phyloP scores from a whole-genome alignment of 257 asterid species.

The Phtheirospermum japonicum region DNA sequence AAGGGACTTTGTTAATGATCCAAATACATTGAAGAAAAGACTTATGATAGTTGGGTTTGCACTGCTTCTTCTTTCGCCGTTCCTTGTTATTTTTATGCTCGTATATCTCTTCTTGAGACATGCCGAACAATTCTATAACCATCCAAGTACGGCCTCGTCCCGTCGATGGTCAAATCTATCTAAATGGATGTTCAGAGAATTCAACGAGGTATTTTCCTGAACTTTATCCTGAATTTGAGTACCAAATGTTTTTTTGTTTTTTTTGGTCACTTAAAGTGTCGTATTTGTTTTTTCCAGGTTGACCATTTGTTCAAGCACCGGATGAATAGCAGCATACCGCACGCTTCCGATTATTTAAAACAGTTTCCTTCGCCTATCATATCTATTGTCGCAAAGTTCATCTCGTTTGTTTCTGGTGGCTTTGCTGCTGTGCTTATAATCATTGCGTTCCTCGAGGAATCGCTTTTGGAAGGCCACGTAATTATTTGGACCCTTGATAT shows the following conservation, averaged over 20 bases:
- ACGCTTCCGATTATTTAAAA: conserved; percentile 85
- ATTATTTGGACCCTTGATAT: conserved; percentile 18
- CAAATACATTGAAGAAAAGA: conserved; percentile 75
- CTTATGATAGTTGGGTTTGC: conserved; percentile 85
- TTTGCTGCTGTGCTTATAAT: conserved; percentile 97
- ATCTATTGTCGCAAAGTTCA: conserved; percentile 84
- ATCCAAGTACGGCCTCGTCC: conserved; percentile 93
- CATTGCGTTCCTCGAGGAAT: conserved; percentile 91
- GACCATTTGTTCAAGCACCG: conserved; percentile 97
- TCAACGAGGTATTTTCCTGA: conserved; percentile 71
- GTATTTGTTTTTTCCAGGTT: conserved; percentile 49
- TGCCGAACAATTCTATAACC: conserved; percentile 96
- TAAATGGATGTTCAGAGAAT: conserved; percentile 95
- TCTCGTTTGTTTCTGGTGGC: conserved; percentile 96
- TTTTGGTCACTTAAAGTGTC: no score
- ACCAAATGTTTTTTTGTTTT: no score
- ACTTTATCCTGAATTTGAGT: conserved; percentile 16
- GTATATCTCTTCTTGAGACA: conserved; percentile 95
- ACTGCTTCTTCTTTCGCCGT: conserved; percentile 84
- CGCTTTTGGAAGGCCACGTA: conserved; percentile 99
- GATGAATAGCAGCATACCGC: conserved; percentile 66
- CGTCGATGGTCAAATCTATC: conserved; percentile 99
- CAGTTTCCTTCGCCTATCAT: conserved; percentile 91
- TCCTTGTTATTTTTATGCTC: conserved; percentile 92
- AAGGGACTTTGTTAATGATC: conserved; percentile 83